These are phyloP conservation scores for Aspergillus fumigatus DNA, from an alignment of 2,329 filamentous ascomycete genomes.

Conservation along the genomic window DNA sequence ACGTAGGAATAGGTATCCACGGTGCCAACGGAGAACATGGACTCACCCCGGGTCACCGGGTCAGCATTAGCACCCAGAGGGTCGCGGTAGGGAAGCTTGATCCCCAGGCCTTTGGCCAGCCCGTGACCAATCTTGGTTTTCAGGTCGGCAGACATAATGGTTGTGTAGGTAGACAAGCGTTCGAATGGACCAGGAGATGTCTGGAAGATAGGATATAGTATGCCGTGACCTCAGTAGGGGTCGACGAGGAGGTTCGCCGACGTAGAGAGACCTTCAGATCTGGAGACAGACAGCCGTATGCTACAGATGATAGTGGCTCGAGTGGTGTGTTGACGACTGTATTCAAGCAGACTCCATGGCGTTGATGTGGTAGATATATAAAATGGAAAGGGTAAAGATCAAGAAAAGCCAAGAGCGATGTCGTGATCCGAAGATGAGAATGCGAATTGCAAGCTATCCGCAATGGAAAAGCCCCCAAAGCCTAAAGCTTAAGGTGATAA, in stretches of 20 bases:
- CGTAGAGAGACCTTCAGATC: not conserved
- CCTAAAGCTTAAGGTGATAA: slow-evolving; percentile 2
- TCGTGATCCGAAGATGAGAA: slow-evolving; percentile 24
- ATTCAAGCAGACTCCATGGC: slow-evolving; percentile 11
- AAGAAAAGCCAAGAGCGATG: slow-evolving; percentile 21
- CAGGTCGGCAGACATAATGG: slow-evolving; percentile 31
- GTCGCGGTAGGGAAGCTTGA: slow-evolving; percentile 70
- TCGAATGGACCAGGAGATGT: not conserved
- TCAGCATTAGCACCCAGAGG: slow-evolving; percentile 49
- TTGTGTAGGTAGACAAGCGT: not conserved
- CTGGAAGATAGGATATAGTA: not conserved
- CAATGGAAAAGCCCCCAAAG: slow-evolving; percentile 3
- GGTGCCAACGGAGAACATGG: slow-evolving; percentile 67
- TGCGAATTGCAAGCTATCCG: slow-evolving; percentile 17
- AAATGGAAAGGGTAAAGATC: slow-evolving; percentile 10
- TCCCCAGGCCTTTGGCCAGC: slow-evolving; percentile 74
- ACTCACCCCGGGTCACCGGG: slow-evolving; percentile 70
- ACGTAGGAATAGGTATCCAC: slow-evolving; percentile 77
- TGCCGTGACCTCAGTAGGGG: not conserved
- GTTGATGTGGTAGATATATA: slow-evolving; percentile 5
- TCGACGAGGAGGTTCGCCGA: not conserved
- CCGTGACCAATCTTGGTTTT: slow-evolving; percentile 62
- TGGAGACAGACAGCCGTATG: not conserved
- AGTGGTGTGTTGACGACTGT: not conserved
- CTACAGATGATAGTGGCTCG: not conserved